Percentiles rank a stretch among this genome's conserved stretches.
These are phyloP conservation scores for Arthrobotrys musiformis DNA, from an alignment of 2,329 filamentous ascomycete genomes.

Conservation along the genomic window DNA sequence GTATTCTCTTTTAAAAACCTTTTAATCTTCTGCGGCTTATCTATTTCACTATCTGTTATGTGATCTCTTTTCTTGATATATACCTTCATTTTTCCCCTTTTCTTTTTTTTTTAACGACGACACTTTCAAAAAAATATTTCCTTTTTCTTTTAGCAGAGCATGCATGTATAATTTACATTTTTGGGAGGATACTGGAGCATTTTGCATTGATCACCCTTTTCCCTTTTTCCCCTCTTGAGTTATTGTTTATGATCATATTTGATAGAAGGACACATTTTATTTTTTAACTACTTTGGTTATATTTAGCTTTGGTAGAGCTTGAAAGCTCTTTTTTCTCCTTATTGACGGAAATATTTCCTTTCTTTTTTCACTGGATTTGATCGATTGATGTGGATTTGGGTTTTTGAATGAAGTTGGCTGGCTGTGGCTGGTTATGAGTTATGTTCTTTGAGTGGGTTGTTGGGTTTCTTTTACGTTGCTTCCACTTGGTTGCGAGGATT, in stretches of 20 bases:
- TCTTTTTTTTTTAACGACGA: slow-evolving; percentile 14
- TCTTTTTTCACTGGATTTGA: not conserved
- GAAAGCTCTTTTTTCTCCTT: slow-evolving; percentile 25
- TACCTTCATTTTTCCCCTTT: not conserved
- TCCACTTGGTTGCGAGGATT: too few relatives aligned
- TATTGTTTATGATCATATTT: slow-evolving; percentile 26
- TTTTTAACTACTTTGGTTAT: slow-evolving; percentile 20
- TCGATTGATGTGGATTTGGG: too few relatives aligned
- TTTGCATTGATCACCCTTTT: slow-evolving; percentile 46
- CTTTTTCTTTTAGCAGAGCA: slow-evolving; percentile 12
- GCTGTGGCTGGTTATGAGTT: too few relatives aligned
- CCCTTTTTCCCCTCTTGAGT: slow-evolving; percentile 15
- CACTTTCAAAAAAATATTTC: slow-evolving; percentile 4
- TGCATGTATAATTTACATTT: slow-evolving; percentile 42
- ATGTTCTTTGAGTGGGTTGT: too few relatives aligned
- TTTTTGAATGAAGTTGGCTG: too few relatives aligned
- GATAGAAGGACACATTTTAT: slow-evolving; percentile 36
- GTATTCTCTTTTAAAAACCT: slow-evolving; percentile 5
- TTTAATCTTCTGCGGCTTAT: slow-evolving; percentile 16
- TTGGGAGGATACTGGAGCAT: slow-evolving; percentile 34
- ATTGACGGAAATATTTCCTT: not conserved
- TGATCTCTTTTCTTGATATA: slow-evolving; percentile 7
- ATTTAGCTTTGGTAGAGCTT: slow-evolving; percentile 4
- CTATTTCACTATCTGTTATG: not conserved
- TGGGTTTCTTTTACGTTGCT: too few relatives aligned